Percentiles rank a stretch among this genome's conserved stretches.
Evolutionary conservation across 164 flowering plant species (phyloP).

Genomic region (Umbilicus rupestris): DNA sequence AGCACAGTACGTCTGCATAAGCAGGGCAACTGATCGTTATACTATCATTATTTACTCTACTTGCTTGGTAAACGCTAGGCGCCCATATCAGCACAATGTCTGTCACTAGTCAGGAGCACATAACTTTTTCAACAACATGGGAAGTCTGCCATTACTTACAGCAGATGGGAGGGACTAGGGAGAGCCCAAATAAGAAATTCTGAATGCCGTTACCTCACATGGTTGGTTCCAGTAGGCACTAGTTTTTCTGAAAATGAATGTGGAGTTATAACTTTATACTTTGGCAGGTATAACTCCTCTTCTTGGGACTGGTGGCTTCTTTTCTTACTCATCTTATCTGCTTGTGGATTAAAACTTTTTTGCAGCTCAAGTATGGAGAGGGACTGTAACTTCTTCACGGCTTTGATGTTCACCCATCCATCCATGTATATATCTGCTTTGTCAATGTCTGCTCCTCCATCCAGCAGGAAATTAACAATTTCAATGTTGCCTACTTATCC

Average conservation of each 20-base stretch:
- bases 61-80: too few species aligned
- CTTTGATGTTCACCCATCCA: slow-evolving; percentile 61
- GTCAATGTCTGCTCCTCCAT: slow-evolving; percentile 36
- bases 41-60: too few species aligned
- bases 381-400: slow-evolving; percentile 38
- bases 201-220: slow-evolving; percentile 20
- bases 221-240: slow-evolving; percentile 11
- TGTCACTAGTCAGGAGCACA: too few species aligned
- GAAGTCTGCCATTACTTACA: too few species aligned
- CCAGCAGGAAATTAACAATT: slow-evolving; percentile 38
- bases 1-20: slow-evolving; percentile 37
- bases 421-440: slow-evolving; percentile 28
- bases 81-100: too few species aligned
- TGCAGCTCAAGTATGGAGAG: slow-evolving; percentile 18
- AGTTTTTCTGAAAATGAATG: not conserved
- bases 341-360: not conserved
- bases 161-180: too few species aligned
- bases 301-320: not conserved
- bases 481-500: slow-evolving; percentile 36
- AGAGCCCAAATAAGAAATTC: slow-evolving; percentile 45
- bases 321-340: not conserved
- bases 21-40: too few species aligned
- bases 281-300: slow-evolving; percentile 13
- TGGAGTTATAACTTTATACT: slow-evolving; percentile 12
- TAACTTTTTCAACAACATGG: too few species aligned